phyloP scores from a whole-genome alignment of 352 stramenopile genomes.

The Phytophthora podocarpi region DNA sequence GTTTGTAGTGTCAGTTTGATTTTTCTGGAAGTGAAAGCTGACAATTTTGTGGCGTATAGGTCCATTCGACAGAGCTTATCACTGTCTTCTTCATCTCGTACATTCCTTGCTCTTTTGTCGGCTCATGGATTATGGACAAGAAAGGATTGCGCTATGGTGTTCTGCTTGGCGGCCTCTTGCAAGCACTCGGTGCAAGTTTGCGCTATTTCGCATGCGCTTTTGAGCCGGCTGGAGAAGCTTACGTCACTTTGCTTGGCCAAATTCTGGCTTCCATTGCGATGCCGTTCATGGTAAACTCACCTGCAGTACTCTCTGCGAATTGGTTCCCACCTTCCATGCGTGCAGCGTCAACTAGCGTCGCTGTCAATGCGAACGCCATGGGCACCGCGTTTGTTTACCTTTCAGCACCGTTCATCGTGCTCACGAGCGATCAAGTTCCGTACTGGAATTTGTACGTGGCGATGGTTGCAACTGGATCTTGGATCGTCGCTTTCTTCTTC shows the following conservation, averaged over 20 bases:
- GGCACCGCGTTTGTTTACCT: slow-evolving; percentile 71
- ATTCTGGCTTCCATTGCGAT: slow-evolving; percentile 69
- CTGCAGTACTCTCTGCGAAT: slow-evolving; percentile 70
- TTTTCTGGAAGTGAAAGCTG: background rate
- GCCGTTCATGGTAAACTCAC: slow-evolving; percentile 90
- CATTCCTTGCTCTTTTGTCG: slow-evolving; percentile 79
- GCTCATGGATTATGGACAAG: slow-evolving; percentile 85
- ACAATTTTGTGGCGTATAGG: slow-evolving; percentile 15
- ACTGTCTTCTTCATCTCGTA: slow-evolving; percentile 84
- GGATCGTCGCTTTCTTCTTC: slow-evolving; percentile 29
- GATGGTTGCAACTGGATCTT: slow-evolving; percentile 31
- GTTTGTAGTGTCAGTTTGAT: no score
- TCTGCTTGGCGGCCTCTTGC: slow-evolving; percentile 58
- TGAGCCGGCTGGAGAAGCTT: slow-evolving; percentile 27
- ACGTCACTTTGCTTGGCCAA: slow-evolving; percentile 61
- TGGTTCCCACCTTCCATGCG: slow-evolving; percentile 76
- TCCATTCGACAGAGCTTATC: slow-evolving; percentile 77
- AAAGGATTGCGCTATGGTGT: slow-evolving; percentile 70
- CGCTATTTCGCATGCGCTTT: slow-evolving; percentile 52
- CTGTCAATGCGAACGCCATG: slow-evolving; percentile 77
- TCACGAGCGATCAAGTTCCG: slow-evolving; percentile 32
- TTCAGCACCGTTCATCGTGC: slow-evolving; percentile 57
- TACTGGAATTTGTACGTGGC: slow-evolving; percentile 59
- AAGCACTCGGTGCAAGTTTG: slow-evolving; percentile 51
- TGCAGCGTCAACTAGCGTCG: slow-evolving; percentile 71